Base-by-base conservation (phyloP, 331 rosid genomes). In the Phaseolus coccineus region DNA sequence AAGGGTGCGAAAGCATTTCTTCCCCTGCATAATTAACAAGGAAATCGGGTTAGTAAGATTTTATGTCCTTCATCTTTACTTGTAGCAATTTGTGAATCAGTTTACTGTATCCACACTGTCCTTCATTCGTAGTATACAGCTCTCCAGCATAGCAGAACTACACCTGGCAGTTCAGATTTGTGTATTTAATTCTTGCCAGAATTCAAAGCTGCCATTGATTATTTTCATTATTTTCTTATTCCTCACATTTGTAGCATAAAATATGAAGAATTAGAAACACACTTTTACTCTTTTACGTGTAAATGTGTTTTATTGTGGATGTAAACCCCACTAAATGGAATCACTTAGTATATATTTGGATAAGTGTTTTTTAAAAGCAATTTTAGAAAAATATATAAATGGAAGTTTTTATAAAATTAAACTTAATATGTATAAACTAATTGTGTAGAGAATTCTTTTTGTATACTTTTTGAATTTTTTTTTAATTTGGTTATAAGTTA, bases 51-150 rank as follows among this genome's bases (percentile, higher is more conserved):
- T 57, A 69, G 73, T 47, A 47, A 86, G 66, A 73, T 81, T 84
- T 77, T 42, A 55, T 73, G 78, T 4, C 74, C 84, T 83, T 73
- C 67, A 84, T 31, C 86, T 73, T 57, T 64, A 51, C 77, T 61
- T 73, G 35, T 27, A 31, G 74, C 69, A 84, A 70, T 66, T 31
- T 44, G 77, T 44, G 81, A 76, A 67, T 61, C 63, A 35, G 81
- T 76, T 66, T 51, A 28, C 33, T 35, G 28, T 55, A 13, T 57
- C 47, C 66, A 44, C 25, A 13, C 12, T 46, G 67, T 80, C 19
- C 31, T 63, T 62, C 56, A 40, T 64, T 69, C 68, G 69, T 61
- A 59, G 19, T 61, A 37, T 33, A 61, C 52, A 74, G 66, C 59
- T 59, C 47, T 50, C 27, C 73, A 77, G 79, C 81, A 30, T 71